phyloP scores from a whole-genome alignment of 73 alveolate species.

The Durusdinium trenchii region DNA sequence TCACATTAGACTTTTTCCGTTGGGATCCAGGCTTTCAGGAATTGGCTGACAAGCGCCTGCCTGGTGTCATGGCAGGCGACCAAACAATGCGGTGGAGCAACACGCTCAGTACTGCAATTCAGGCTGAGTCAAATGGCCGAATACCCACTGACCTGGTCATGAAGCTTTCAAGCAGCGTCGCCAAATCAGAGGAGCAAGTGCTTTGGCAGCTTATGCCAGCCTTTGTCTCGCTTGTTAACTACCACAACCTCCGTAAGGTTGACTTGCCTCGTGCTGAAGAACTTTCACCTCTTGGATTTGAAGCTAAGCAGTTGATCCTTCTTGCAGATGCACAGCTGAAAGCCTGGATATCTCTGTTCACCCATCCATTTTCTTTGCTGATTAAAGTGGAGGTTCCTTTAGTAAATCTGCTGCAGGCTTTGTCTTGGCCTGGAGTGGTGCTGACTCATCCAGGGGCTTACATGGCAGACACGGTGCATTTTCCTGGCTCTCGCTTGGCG shows the following conservation, averaged over 20 bases:
- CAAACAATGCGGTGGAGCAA: conserved; percentile 74
- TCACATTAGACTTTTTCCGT: conserved; percentile 72
- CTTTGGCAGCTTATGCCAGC: conserved; percentile 82
- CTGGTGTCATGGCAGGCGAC: conserved; percentile 66
- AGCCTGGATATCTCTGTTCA: conserved; percentile 39
- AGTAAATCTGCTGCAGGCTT: conserved; percentile 49
- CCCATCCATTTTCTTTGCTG: conserved; percentile 69
- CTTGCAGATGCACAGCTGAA: conserved; percentile 64
- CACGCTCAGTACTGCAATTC: conserved; percentile 46
- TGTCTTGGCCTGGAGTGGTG: conserved; percentile 77
- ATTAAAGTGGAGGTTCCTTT: conserved; percentile 76
- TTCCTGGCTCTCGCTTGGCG: conserved; percentile 58
- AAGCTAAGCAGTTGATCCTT: conserved; percentile 47
- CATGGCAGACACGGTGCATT: conserved; percentile 53
- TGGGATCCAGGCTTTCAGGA: conserved; percentile 56
- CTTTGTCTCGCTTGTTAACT: conserved; percentile 31
- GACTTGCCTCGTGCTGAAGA: conserved; percentile 40
- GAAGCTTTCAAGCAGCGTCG: conserved; percentile 55
- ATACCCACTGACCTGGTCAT: conserved; percentile 30
- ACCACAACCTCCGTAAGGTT: conserved; percentile 60
- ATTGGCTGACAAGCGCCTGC: conserved; percentile 41
- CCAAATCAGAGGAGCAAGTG: conserved; percentile 7
- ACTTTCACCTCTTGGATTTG: conserved; percentile 31
- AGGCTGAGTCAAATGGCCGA: conserved; percentile 35
- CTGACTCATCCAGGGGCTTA: conserved; percentile 68